Evolutionary conservation across 2,329 filamentous ascomycete species (phyloP), one percentile per base, ranked within the genome.

Genomic region (Raffaelea albimanens): DNA sequence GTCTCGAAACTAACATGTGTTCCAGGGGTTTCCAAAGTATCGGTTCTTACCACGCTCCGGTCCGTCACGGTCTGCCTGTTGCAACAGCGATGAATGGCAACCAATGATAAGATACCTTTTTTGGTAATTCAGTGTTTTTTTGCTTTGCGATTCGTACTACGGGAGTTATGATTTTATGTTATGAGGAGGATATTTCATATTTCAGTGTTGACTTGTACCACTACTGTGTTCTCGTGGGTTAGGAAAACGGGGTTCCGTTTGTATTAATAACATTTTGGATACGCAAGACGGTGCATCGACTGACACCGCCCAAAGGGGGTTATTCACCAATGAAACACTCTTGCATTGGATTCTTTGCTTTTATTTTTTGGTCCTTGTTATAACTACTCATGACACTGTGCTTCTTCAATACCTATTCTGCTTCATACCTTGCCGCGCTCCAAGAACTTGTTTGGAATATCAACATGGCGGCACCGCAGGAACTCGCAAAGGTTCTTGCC

Each of bases 21-120:
- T n/a, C 36, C 48, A 80, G 76, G 65, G 80, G 80, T 0, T 83
- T 83, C 55, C 79, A 82, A 59, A 82, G 75, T 52, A 83, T 83
- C 45, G 75, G 77, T 25, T 72, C 77, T 1, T 83, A 78, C 52
- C 79, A 83, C 53, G 75, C 77, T 36, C 72, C 72, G 1, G 68
- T 73, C 10, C 65, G 68, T n/a, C 63, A 67, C 40, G 71, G 71
- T 3, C 59, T 71, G 38, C 61, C 70, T 25, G 65, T 73, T 46
- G 63, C 66, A 19, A 67, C 61, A 23, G 65, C 68, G 5, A 58
- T 69, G 49, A 64, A 66, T 44, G 61, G 63, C 14, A 65, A 52
- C 19, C 49, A 36, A n/a, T 54, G n/a, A n/a, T n/a, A n/a, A n/a
- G n/a, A 40, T 49, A 21, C 18, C 18, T 43, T 9, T 50, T 47